Base-by-base conservation (phyloP, 2,329 filamentous ascomycete genomes). In the Aspergillaceae sp. region DNA sequence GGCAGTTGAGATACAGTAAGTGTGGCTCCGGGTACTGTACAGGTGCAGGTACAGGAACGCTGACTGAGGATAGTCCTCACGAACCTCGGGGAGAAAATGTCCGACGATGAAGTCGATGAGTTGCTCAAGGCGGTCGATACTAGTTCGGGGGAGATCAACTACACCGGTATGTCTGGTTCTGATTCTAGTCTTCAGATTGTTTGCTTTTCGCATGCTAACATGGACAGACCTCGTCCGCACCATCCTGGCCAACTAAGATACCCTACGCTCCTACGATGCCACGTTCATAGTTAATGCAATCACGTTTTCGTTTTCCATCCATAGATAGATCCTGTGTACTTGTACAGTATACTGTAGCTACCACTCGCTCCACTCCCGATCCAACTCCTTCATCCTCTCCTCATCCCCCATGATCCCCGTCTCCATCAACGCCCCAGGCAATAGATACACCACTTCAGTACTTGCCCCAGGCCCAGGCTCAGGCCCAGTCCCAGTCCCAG, bases 71-170 rank as follows among this genome's bases (percentile, higher is more conserved):
- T 45, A 76, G 91, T 98, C 67, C 74, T 98, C 63, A 98, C 92
- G 47, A 97, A 97, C 68, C 74, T 98, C 60, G 92, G 92, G 61
- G 92, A 98, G 83, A 97, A 97, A 79, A 96, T 98, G 89, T 87
- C 86, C 51, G 91, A 98, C 61, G 92, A 97, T 54, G 92, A 98
- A 77, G 92, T 98, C 42, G 91, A 97, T 68, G 92, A 98, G 78
- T 79, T 98, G 65, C 83, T 98, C 69, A 98, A 97, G 83, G 89
- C 90, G 0, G 91, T 97, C 55, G 92, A 98, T 67, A 94, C 90
- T 51, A 92, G 85, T 72, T 91, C 85, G 46, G 90, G 91, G 58
- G 90, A 97, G 79, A 87, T 98, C 70, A 95, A 97, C 76, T 98
- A 98, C 71, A 90, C 86, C 56, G 89, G 88, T 92, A 76, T 54